phyloP scores from a whole-genome alignment of 768 basidiomycete genomes.

The Trametes gibbosa region DNA sequence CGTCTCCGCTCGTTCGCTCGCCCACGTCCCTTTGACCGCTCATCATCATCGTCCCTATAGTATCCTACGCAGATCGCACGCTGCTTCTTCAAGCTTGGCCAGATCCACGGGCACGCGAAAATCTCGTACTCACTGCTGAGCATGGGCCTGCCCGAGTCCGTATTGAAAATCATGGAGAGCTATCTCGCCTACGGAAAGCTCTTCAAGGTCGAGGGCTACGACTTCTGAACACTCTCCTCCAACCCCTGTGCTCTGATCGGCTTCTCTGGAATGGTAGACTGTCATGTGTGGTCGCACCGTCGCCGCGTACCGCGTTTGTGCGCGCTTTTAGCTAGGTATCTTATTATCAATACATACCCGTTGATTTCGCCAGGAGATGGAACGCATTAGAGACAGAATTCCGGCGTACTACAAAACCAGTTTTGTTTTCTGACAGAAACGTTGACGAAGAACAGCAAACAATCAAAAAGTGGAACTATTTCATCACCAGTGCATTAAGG shows the following conservation, averaged over 20 bases:
- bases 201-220: conserved; percentile 86
- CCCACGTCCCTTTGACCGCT: too few species aligned
- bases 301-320: neutral
- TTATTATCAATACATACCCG: conserved; percentile 14
- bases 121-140: conserved; percentile 90
- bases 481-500: conserved; percentile 62
- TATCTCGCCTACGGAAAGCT: conserved; percentile 84
- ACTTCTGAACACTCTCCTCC: conserved; percentile 47
- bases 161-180: conserved; percentile 90
- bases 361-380: neutral
- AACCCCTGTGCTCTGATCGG: neutral
- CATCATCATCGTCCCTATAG: conserved; percentile 35
- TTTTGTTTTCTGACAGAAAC: too few species aligned
- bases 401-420: too few species aligned
- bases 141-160: conserved; percentile 89
- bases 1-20: too few species aligned
- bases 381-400: too few species aligned
- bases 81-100: conserved; percentile 90
- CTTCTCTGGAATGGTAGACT: conserved; percentile 11
- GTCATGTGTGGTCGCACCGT: conserved; percentile 7
- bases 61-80: conserved; percentile 91
- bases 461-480: neutral
- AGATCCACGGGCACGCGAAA: conserved; percentile 90
- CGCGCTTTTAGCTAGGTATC: neutral
- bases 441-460: too few species aligned